Evolutionary conservation across 495 filamentous ascomycete genomes (phyloP).

Genomic region (Aspergillus steynii): DNA sequence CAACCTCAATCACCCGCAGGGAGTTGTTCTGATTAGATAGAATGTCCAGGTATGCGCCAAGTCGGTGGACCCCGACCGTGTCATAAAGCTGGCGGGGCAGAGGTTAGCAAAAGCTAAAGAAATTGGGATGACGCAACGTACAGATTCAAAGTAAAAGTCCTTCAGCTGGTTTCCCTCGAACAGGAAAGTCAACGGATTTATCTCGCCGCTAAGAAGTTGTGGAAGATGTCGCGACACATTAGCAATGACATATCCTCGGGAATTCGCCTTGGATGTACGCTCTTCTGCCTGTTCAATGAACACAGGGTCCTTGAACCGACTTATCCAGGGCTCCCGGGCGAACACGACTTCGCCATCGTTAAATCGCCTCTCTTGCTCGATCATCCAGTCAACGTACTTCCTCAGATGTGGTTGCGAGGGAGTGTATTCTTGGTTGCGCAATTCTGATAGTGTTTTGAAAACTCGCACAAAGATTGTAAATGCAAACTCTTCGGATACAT

Average conservation of each 20-base stretch:
- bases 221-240: not conserved
- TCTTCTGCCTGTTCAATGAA: not conserved
- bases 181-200: not conserved
- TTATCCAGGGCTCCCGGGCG: not conserved
- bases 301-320: not conserved
- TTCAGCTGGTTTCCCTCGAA: not conserved
- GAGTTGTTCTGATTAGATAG: slow-evolving; percentile 38
- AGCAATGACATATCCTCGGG: not conserved
- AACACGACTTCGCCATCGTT: not conserved
- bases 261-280: not conserved
- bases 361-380: not conserved
- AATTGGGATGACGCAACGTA: not conserved
- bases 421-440: not conserved
- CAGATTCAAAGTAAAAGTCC: not conserved
- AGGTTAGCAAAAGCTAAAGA: not conserved
- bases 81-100: not conserved
- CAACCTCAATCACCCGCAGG: slow-evolving; percentile 54
- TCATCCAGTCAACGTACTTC: not conserved
- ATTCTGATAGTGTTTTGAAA: not conserved
- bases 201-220: not conserved
- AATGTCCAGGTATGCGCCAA: slow-evolving; percentile 25
- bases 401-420: not conserved
- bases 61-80: not conserved
- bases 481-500: not conserved
- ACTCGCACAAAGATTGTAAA: not conserved